Evolutionary conservation across 805 yeast species (phyloP).

Genomic region (Deakozyma indianensis): DNA sequence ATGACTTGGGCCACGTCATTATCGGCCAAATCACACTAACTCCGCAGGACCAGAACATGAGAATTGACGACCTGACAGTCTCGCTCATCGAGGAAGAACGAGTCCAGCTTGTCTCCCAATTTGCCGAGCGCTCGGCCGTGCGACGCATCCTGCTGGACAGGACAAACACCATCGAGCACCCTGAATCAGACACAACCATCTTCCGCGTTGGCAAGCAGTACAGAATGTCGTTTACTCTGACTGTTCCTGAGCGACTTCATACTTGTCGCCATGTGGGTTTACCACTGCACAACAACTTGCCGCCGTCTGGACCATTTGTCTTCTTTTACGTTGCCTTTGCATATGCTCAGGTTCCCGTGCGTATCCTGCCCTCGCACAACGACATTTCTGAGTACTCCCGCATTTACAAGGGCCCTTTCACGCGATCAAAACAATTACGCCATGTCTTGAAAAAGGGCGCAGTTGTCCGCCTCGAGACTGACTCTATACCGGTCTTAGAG

Average conservation of each 20-base stretch:
- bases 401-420: not conserved
- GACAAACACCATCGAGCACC: not conserved
- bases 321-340: not conserved
- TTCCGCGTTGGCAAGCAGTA: slow-evolving; percentile 1
- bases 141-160: not conserved
- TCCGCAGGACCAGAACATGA: not conserved
- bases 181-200: not conserved
- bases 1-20: not conserved
- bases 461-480: not conserved
- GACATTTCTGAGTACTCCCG: not conserved
- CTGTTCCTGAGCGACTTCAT: not conserved
- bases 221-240: not conserved
- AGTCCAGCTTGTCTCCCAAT: not conserved
- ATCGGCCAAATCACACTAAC: not conserved
- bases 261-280: not conserved
- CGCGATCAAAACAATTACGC: not conserved
- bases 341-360: slow-evolving; percentile 1
- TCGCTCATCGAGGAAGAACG: not conserved
- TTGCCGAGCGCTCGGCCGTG: not conserved
- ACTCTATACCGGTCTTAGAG: not conserved
- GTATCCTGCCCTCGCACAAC: not conserved
- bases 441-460: not conserved
- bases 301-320: not conserved
- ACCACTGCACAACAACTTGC: not conserved
- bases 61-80: not conserved